Percentiles rank a stretch among this genome's conserved stretches.
Evolutionary conservation across 2,329 filamentous ascomycete genomes (phyloP).

Genomic region (Cladobotryum protrusum): DNA sequence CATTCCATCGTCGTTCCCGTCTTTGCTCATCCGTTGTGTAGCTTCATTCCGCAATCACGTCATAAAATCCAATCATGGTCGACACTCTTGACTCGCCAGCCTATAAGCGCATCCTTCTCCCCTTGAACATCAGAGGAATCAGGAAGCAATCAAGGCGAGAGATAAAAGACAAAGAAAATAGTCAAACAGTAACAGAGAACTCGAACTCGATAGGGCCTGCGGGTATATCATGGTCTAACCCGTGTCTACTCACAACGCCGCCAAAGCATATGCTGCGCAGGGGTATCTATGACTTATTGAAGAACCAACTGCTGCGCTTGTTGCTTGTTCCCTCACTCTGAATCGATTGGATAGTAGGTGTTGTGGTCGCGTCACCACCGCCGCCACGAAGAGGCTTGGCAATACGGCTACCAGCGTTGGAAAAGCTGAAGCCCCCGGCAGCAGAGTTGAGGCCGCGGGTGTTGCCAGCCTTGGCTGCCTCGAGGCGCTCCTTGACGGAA

Average conservation of each 20-base stretch:
- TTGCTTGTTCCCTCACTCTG: constrained; percentile 49
- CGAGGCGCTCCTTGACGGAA: constrained; percentile 94
- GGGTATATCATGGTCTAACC: constrained; percentile 2
- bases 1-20: constrained; percentile 3
- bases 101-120: constrained; percentile 3
- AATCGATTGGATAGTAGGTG: constrained; percentile 52
- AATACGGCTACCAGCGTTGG: constrained; percentile 57
- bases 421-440: constrained; percentile 66
- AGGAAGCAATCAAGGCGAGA: constrained; percentile 7
- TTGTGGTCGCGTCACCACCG: constrained; percentile 39
- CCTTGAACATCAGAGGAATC: constrained; percentile 7
- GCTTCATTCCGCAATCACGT: constrained; percentile 4
- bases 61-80: constrained; percentile 18
- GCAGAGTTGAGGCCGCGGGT: constrained; percentile 73
- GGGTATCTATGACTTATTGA: constrained; percentile 50
- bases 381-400: constrained; percentile 64
- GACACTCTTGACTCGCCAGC: constrained; percentile 10
- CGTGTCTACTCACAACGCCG: constrained; percentile 20
- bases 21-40: constrained; percentile 3
- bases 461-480: constrained; percentile 87
- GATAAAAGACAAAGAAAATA: constrained; percentile 13
- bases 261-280: constrained; percentile 10
- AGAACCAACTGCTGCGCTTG: constrained; percentile 72
- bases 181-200: constrained; percentile 10
- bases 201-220: constrained; percentile 1